Evolutionary conservation across 345 rosid genomes (phyloP), one percentile per base, ranked within the genome.

Genomic region (Salix arbutifolia): DNA sequence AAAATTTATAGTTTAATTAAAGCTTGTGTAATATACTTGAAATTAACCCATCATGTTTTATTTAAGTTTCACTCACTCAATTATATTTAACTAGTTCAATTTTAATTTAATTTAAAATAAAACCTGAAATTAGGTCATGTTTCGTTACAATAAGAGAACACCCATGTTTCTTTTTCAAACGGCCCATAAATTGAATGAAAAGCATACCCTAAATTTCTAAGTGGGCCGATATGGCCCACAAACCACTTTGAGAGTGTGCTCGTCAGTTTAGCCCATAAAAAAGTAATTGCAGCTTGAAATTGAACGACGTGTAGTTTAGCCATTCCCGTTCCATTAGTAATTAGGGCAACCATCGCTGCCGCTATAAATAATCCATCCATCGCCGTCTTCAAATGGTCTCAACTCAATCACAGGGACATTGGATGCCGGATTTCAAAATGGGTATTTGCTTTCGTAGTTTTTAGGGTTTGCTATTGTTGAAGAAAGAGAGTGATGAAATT

Each of bases 401-500:
- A 2, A 5, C 13, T 16, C 28, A 1, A 0, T 25, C 33, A 5
- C 13, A 14, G 10, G 18, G 52, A 14, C 1, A 46, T 3, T 1
- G 18, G 52, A 46, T 3, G 52, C 52, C 4, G 52, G 16, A 14
- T 46, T 46, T 46, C 52, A 46, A 46, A 46, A 14, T 14, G 1
- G 6, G 1, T 46, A 14, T 46, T 46, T 46, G 52, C 52, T 46
- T 46, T 46, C 4, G 52, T 46, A 3, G 52, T 14, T 4, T 46
- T 5, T 46, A 46, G 19, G 2, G 6, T 2, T 25, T n/a, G 30
- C 44, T 70, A 2, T 3, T 23, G 3, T 37, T 28, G 4, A 4
- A 44, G 48, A 26, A 30, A 33, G 80, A 80, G 83, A 37, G 69
- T 84, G 89, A 86, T 84, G 87, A 86, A 70, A 50, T 52, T 76